Base-by-base conservation (phyloP, 306 rosid species). In the Castanea crenata region DNA sequence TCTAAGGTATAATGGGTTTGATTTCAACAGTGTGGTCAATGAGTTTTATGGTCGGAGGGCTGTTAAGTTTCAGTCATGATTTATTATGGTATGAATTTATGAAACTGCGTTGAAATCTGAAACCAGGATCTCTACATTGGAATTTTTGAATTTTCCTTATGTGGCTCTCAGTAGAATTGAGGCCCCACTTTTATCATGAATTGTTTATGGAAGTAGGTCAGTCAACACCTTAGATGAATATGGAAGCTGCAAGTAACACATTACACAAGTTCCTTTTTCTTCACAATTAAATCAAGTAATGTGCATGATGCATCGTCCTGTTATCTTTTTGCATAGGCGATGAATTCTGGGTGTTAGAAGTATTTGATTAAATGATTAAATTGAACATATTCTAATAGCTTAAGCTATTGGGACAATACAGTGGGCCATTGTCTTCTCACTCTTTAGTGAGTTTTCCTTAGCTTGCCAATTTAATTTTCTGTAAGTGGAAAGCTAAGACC, bases 221-320 rank as follows among this genome's bases (percentile, higher is more conserved):
- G 34, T 61, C 5, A 21, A 79, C 69, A 51, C 31, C 25, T 49
- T 2, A 51, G 21, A 77, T 84, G 83, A 72, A 64, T 31, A 7
- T 65, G 51, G 69, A 62, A 62, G 29, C 64, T 58, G 16, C 25
- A 1, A 21, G 65, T 23, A 59, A 59, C 54, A 12, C 65, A 59
- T 38, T 38, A 1, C 2, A 58, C 65, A 23, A 59, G 32, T 5
- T 20, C 32, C 32, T 11, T 49, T 59, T 6, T 23, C 65, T 59
- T 59, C 34, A 21, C 32, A 59, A 59, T n/a, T 11, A 9, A 59
- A 49, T 49, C 16, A 59, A 59, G 6, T 59, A 59, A 59, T 59
- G 31, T 23, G 65, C 32, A 49, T 3, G 54, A 1, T 11, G 54
- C 54, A 49, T 49, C 16, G 8, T 10, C 65, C 27, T 21, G 11